Evolutionary conservation across 257 asterid genomes (phyloP), one percentile per base, ranked within the genome.

Genomic region (Solanum ossicruentum): DNA sequence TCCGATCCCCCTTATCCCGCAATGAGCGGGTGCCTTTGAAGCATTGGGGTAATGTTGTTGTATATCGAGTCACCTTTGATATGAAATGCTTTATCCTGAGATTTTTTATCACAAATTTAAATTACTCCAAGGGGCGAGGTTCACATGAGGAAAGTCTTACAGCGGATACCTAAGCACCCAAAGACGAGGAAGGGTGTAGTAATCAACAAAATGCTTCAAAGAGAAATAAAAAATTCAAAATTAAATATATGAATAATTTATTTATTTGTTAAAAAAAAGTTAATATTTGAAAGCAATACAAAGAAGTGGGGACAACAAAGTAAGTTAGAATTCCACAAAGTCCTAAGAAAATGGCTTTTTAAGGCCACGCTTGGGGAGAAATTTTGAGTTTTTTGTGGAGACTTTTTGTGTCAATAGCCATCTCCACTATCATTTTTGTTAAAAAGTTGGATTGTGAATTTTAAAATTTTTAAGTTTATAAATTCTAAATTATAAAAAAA

Each of bases 291-390:
- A 75, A 75, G 81, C 81, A 21, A 75, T 45, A 13, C 13, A 77
- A 77, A 49, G 63, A 81, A 58, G 43, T 58, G 73, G 41, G 1
- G 15, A 58, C 61, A 61, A 41, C 52, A 28, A 47, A 65, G 12
- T 36, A 36, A 65, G 85, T 63, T 66, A 7, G 10, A 52, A 69
- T n/a, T 52, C 80, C 73, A 54, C 83, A 63, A 63, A 51, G 32
- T 60, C 87, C 86, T 20, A 75, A 71, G 83, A 86, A 86, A 80
- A 71, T 88, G 87, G 88, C 90, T 88, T 88, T 73, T 88, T 41
- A 80, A 60, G 72, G 66, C 86, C 88, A 86, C 85, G 84, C 86
- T 71, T 63, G 82, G 70, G 36, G 36, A 17, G 13, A 21, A 18
- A 26, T 32, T 66, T 77, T 36, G 65, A 81, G 67, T 83, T 47